These are phyloP conservation scores for Aureobasidium sp. DNA, from an alignment of 2,329 filamentous ascomycete species.

Conservation along the genomic window DNA sequence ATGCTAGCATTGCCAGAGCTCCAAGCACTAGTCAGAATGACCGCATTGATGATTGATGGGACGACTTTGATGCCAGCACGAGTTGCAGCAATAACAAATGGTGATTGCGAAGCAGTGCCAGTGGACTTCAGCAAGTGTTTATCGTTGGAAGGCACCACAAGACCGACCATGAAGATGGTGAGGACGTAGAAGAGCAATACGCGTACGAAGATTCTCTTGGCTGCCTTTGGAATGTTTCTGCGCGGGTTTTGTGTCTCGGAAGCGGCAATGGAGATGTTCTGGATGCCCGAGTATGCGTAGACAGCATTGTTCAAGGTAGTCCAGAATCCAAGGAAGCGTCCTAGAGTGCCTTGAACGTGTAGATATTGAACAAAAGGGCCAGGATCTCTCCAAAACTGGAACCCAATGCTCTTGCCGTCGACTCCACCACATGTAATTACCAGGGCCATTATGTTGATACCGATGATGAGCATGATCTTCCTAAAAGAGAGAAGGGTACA, in stretches of 20 bases:
- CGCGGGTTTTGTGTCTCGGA: conserved; percentile 15
- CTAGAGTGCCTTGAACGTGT: conserved; percentile 14
- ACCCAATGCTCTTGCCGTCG: conserved; percentile 16
- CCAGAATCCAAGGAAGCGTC: conserved; percentile 19
- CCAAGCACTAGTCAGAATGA: conserved; percentile 58
- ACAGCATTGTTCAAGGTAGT: conserved; percentile 17
- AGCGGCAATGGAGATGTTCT: conserved; percentile 22
- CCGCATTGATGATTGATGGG: conserved; percentile 61
- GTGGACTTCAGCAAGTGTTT: conserved; percentile 43
- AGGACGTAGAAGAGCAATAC: conserved; percentile 48
- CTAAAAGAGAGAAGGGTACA: no score
- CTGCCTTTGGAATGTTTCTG: conserved; percentile 48
- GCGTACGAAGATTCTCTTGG: conserved; percentile 51
- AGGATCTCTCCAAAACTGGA: conserved; percentile 18
- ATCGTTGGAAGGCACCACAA: conserved; percentile 50
- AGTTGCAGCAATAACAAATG: conserved; percentile 43
- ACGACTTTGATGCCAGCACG: conserved; percentile 43
- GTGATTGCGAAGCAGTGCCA: conserved; percentile 45
- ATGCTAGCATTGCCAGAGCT: conserved; percentile 45
- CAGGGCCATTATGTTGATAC: conserved; percentile 21
- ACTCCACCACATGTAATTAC: conserved; percentile 16
- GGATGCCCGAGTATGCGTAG: conserved; percentile 21
- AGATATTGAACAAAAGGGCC: conserved; percentile 21
- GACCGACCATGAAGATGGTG: conserved; percentile 48
- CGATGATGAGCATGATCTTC: conserved; percentile 21